Conservation (phyloP, 1,284 basidiomycete genomes). For the Sanguinoderma infundibulare region DNA sequence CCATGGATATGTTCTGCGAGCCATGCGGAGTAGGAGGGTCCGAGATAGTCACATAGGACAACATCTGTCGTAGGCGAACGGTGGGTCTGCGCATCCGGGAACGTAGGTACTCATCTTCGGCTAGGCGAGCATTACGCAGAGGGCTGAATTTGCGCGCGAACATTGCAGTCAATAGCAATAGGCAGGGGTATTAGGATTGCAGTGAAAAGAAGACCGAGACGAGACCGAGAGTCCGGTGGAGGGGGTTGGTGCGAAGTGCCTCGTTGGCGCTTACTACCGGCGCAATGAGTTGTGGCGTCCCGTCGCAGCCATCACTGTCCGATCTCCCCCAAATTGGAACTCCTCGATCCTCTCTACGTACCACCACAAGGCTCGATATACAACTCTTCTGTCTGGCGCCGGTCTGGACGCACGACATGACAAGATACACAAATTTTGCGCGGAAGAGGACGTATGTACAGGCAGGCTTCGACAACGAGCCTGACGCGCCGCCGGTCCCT, state of each 20-base stretch:
- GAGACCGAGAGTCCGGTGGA: neutral
- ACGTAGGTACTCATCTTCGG: conserved; percentile 8
- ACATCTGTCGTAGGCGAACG: conserved; percentile 10
- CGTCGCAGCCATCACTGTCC: conserved; percentile 17
- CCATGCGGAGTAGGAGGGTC: conserved; percentile 26
- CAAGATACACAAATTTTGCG: conserved; percentile 72
- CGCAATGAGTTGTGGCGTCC: too few species aligned
- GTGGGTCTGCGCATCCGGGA: conserved; percentile 11
- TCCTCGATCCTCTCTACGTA: conserved; percentile 8
- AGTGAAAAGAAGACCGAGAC: neutral
- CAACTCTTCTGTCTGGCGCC: too few species aligned
- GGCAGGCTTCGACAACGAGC: conserved; percentile 51
- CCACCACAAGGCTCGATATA: too few species aligned
- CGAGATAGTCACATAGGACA: conserved; percentile 23
- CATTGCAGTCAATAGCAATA: conserved; percentile 20
- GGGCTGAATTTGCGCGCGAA: conserved; percentile 20
- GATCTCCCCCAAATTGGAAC: conserved; percentile 9
- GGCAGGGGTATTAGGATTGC: neutral
- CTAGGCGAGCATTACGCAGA: conserved; percentile 8
- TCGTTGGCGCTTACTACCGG: too few species aligned
- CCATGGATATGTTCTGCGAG: conserved; percentile 30
- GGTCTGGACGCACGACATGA: conserved; percentile 50
- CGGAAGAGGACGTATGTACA: conserved; percentile 74
- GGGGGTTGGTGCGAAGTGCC: neutral
- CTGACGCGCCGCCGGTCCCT: conserved; percentile 3